Base-by-base conservation (phyloP, 2,329 filamentous ascomycete genomes). In the Talaromyces sp. region DNA sequence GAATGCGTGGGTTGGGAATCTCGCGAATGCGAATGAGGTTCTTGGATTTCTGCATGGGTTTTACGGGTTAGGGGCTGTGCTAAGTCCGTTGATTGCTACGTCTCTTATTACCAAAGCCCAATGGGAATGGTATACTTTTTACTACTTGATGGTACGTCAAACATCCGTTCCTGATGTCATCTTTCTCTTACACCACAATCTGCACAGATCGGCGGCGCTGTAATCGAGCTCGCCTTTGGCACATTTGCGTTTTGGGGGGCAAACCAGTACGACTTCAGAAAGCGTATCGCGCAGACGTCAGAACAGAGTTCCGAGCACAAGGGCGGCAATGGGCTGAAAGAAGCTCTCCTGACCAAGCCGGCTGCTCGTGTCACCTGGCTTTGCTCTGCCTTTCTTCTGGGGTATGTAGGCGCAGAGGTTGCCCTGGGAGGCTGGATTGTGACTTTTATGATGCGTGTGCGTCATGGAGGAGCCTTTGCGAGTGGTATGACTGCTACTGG, bases 391-490 rank as follows among this genome's bases (percentile, higher is more conserved):
- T 96, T 96, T 71, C 77, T 96, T 15, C 82, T 96, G 4, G 85
- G 86, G 9, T 96, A 96, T 69, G 88, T 93, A 0, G 92, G 92
- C 4, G 82, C 85, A 6, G 92, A 96, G 62, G 78, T 79, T 11
- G 86, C 85, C 0, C 78, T 92, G 2, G 88, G 88, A 22, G 91
- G 91, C 17, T 95, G 91, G 91, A 88, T 96, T 64, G 88, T 91
- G 55, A 88, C 88, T 0, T 96, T 96, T 72, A 96, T 96, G 90
- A 85, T 93, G n/a, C 80, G 84, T 22, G 87, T 92, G 27, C 84
- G 92, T 15, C 74, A 88, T 42, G 90, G 87, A 3, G 82, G 80
- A 27, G 78, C 85, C 0, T 93, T 95, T 69, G 82, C 86, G 2
- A 87, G 88, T 36, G 91, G 91, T 2, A 85, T 95, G 77, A 86